These are phyloP conservation scores for Neurospora africana DNA, from an alignment of 495 filamentous ascomycete genomes.

Conservation along the genomic window DNA sequence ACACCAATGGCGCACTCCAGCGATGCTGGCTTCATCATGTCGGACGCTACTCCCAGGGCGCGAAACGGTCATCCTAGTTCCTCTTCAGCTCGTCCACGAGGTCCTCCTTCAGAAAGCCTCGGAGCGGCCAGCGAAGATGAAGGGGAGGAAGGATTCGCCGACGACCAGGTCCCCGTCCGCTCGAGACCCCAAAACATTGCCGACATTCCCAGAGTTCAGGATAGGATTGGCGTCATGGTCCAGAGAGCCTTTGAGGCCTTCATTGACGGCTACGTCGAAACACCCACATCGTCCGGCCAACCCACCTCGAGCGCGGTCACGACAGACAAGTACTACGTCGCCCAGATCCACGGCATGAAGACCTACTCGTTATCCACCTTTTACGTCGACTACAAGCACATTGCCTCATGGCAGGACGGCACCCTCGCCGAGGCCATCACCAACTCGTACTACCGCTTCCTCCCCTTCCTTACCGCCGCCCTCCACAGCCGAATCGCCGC, in stretches of 20 bases:
- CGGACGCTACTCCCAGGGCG: conserved; percentile 33
- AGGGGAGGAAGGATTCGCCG: conserved; percentile 42
- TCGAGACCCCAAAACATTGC: conserved; percentile 49
- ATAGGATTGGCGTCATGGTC: conserved; percentile 75
- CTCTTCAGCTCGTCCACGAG: conserved; percentile 51
- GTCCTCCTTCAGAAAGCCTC: conserved; percentile 55
- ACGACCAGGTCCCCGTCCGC: conserved; percentile 44
- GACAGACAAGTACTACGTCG: conserved; percentile 91
- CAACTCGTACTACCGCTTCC: conserved; percentile 86
- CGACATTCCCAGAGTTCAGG: conserved; percentile 70
- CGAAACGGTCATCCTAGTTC: conserved; percentile 27
- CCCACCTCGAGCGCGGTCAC: conserved; percentile 64
- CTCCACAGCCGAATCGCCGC: conserved; percentile 90
- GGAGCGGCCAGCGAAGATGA: conserved; percentile 54
- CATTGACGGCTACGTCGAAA: conserved; percentile 75
- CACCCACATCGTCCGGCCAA: conserved; percentile 59
- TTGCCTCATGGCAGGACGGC: conserved; percentile 58
- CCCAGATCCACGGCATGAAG: conserved; percentile 83
- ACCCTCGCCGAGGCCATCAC: conserved; percentile 74
- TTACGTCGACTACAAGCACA: conserved; percentile 91
- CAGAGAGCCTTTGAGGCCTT: conserved; percentile 80
- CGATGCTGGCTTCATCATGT: conserved; percentile 34
- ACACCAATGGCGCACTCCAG: conserved; percentile 31
- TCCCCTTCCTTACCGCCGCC: conserved; percentile 81
- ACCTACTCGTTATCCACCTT: conserved; percentile 85